Base-by-base conservation (phyloP, 108 stramenopile species). In the Fragilaria crotonensis region DNA sequence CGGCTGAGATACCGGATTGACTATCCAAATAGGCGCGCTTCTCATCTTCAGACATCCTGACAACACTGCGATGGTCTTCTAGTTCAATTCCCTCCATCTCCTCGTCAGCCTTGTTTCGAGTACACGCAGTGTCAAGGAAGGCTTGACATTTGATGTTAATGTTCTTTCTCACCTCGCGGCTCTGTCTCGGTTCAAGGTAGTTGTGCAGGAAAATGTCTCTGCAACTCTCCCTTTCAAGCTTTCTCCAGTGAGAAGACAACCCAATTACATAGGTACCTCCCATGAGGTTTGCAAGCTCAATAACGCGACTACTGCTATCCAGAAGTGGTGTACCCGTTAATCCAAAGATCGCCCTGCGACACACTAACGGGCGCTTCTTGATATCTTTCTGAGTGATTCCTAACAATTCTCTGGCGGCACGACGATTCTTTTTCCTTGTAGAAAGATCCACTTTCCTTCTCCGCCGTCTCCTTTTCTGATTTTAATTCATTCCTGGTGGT, bases 281-380 rank as follows among this genome's bases (percentile, higher is more conserved):
- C 79, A 89, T 89, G 36, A 89, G 50, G 57, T 78, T 85, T 1
- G 83, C 87, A 18, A 89, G 65, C 51, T 89, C 87, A 33, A 76
- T 81, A 2, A 89, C 83, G 17, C 87, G 59, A 32, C 71, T 77
- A 25, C 65, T 70, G 33, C 67, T 83, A 28, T 89, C 87, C 22
- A 89, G 59, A 20, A 89, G 64, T 0, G 87, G 87, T 0, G 87
- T 89, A 11, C 81, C 87, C 9, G 87, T 83, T 25, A 89, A 48
- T 4, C 87, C 87, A 67, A 77, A 89, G 11, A 89, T 72, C 9
- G 72, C 70, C 14, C 21, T 60, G 17, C 80, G 59, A 25, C 52
- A 73, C 11, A 66, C 45, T 7, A 88, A 60, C 52, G 87, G 87
- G 3, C 87, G 45, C 26, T 76, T 75, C 1, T 45, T 32, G 22